A percentile compares a stretch with the other conserved stretches of the same genome.
Evolutionary conservation across 169 alveolate genomes (phyloP).

Genomic region (Blepharisma undulans): DNA sequence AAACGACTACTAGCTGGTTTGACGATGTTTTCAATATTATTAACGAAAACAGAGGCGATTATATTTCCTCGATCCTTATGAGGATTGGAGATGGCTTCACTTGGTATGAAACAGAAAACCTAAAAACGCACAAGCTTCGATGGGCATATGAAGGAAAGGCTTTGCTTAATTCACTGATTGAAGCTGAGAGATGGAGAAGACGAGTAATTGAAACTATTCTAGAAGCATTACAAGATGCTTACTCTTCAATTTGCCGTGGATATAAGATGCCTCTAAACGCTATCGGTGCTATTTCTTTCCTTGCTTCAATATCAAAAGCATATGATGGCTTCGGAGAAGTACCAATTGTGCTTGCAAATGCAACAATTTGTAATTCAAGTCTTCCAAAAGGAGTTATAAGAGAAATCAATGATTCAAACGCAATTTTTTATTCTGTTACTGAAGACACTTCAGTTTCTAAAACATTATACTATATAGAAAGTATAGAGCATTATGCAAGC

Average conservation of each 20-base stretch:
- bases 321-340: background rate
- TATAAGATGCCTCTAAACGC: too few species aligned
- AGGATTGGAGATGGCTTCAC: background rate
- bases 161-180: background rate
- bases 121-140: background rate
- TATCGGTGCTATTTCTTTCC: background rate
- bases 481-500: background rate
- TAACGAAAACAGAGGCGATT: background rate
- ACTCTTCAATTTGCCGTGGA: background rate
- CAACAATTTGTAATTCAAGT: background rate
- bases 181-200: background rate
- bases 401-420: background rate
- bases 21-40: background rate
- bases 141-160: background rate
- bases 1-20: background rate
- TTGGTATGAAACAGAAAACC: background rate
- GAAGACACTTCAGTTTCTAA: conserved; percentile 7
- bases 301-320: background rate
- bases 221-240: background rate
- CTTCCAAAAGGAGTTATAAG: background rate
- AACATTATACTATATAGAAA: background rate
- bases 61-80: background rate
- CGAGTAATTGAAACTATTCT: background rate
- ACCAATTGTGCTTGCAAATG: background rate
- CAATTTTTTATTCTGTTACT: background rate